These are phyloP conservation scores for Nakazawaea populi DNA, from an alignment of 805 yeast species.

Conservation along the genomic window DNA sequence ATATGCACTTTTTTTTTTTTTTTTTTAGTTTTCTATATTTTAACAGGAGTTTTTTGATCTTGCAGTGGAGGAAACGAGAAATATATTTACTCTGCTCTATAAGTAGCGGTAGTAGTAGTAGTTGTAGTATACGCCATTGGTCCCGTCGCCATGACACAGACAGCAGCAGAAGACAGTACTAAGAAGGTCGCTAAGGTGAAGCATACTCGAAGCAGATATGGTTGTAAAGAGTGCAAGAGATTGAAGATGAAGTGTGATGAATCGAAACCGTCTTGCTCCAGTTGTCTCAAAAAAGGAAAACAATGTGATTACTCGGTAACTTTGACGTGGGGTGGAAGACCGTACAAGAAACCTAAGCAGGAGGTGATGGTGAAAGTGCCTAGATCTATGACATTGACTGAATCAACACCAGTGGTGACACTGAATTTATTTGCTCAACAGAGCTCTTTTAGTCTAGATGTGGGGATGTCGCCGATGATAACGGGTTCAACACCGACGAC, in stretches of 20 bases:
- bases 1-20: background rate
- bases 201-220: slow-evolving; percentile 43
- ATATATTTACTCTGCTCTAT: too few relatives aligned
- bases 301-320: slow-evolving; percentile 60
- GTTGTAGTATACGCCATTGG: too few relatives aligned
- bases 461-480: background rate
- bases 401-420: background rate
- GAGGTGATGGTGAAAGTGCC: slow-evolving; percentile 22
- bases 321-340: slow-evolving; percentile 74
- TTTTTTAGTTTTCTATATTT: background rate
- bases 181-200: slow-evolving; percentile 14
- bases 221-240: slow-evolving; percentile 58
- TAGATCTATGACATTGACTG: background rate
- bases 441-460: background rate
- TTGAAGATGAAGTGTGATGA: slow-evolving; percentile 70
- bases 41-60: too few relatives aligned
- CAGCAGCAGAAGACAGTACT: background rate
- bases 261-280: slow-evolving; percentile 51
- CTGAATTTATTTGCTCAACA: background rate
- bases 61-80: too few relatives aligned
- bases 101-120: too few relatives aligned
- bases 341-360: slow-evolving; percentile 40
- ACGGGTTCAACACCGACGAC: background rate
- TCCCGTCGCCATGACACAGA: background rate
- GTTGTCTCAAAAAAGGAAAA: slow-evolving; percentile 41